Evolutionary conservation across 75 land plant species (phyloP).

Genomic region (Pseudotsuga menziesii): DNA sequence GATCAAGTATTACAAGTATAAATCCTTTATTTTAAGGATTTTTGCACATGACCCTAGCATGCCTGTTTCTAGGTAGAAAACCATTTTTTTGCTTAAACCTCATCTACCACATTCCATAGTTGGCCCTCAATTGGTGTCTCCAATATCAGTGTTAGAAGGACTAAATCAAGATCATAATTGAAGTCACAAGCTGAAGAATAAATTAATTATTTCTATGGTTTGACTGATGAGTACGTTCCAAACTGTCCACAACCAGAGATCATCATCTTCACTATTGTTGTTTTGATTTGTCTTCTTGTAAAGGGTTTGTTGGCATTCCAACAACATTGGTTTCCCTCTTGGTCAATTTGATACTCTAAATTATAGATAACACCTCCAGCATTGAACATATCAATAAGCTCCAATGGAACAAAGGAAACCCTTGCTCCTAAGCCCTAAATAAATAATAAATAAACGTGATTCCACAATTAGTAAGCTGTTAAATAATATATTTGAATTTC

Average conservation of each 20-base stretch:
- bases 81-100: no score
- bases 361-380: no score
- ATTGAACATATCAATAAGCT: no score
- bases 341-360: conserved; percentile 29
- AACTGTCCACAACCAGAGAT: conserved; percentile 64
- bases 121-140: conserved; percentile 30
- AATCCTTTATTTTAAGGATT: no score
- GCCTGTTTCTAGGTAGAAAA: no score
- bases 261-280: conserved; percentile 25
- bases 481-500: not conserved
- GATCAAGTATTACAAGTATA: no score
- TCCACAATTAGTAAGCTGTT: no score
- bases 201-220: conserved; percentile 41
- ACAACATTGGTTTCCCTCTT: not conserved
- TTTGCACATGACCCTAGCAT: no score
- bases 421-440: conserved; percentile 39
- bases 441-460: not conserved
- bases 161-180: conserved; percentile 37
- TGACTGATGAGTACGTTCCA: conserved; percentile 55
- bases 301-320: not conserved
- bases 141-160: conserved; percentile 36
- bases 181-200: conserved; percentile 26
- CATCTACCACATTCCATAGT: no score
- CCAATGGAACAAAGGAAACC: conserved; percentile 49
- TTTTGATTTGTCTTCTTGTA: conserved; percentile 8